These are phyloP conservation scores for Notholithocarpus densiflorus DNA, from an alignment of 306 rosid genomes.

Conservation along the genomic window DNA sequence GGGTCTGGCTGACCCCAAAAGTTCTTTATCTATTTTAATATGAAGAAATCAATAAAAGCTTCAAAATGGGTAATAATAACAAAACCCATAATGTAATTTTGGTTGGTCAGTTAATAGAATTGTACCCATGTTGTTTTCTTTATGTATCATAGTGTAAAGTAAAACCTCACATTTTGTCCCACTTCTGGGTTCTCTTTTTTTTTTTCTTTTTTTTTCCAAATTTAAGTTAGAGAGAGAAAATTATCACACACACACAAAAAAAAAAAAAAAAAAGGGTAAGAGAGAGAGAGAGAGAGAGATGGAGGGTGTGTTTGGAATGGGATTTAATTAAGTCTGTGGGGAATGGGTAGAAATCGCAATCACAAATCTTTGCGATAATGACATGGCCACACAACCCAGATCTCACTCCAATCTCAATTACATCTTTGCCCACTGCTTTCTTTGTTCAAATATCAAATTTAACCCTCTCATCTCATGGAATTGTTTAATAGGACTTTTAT, in stretches of 20 bases:
- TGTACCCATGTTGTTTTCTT: not conserved
- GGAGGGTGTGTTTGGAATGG: not conserved
- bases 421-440: conserved; percentile 20
- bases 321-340: not conserved
- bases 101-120: not conserved
- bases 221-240: not conserved
- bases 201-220: not conserved
- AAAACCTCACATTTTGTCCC: not conserved
- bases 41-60: not conserved
- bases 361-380: conserved; percentile 81
- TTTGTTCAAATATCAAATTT: not conserved
- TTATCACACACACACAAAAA: too few relatives aligned
- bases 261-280: too few relatives aligned
- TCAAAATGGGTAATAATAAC: not conserved
- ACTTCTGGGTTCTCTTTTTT: not conserved
- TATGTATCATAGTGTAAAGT: not conserved
- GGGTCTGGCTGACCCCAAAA: not conserved
- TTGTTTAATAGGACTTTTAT: not conserved
- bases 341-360: conserved; percentile 49
- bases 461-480: conserved; percentile 13
- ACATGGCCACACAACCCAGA: conserved; percentile 60
- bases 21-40: too few relatives aligned
- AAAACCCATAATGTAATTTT: not conserved
- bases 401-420: conserved; percentile 51
- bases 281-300: not conserved